These are phyloP conservation scores for Populus hybrid DNA, from an alignment of 441 rosid species.

Conservation along the genomic window DNA sequence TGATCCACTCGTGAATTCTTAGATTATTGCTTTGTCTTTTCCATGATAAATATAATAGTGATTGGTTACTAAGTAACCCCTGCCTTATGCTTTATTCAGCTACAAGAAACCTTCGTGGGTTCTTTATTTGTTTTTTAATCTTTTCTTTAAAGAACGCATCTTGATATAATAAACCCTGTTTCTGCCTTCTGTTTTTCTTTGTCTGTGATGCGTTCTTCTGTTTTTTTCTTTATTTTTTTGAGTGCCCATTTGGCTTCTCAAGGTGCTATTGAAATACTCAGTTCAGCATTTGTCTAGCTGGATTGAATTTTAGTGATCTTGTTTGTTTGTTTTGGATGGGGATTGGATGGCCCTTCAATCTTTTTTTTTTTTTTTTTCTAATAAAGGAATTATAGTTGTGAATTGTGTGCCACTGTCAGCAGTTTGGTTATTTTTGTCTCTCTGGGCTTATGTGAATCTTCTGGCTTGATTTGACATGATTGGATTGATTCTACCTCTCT, in stretches of 20 bases:
- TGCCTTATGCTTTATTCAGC: slow-evolving; percentile 11
- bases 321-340: neutral
- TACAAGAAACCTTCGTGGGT: slow-evolving; percentile 7
- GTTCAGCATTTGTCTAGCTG: neutral
- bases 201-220: neutral
- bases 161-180: neutral
- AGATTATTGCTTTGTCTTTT: neutral
- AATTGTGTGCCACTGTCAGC: neutral
- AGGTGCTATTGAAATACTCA: neutral
- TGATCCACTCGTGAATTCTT: neutral
- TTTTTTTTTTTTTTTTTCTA: neutral
- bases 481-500: neutral
- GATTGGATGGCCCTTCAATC: neutral
- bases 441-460: neutral
- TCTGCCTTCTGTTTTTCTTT: neutral
- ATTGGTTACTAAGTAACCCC: too few species aligned
- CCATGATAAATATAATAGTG: neutral
- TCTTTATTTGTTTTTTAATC: neutral
- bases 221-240: neutral
- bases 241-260: neutral
- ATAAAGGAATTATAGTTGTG: neutral
- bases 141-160: neutral
- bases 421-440: too few species aligned
- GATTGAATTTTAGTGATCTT: neutral
- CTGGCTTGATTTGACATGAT: neutral